Percentiles rank a stretch among this genome's conserved stretches.
These are phyloP conservation scores for Exserohilum rostratum DNA, from an alignment of 2,329 filamentous ascomycete species.

Conservation along the genomic window DNA sequence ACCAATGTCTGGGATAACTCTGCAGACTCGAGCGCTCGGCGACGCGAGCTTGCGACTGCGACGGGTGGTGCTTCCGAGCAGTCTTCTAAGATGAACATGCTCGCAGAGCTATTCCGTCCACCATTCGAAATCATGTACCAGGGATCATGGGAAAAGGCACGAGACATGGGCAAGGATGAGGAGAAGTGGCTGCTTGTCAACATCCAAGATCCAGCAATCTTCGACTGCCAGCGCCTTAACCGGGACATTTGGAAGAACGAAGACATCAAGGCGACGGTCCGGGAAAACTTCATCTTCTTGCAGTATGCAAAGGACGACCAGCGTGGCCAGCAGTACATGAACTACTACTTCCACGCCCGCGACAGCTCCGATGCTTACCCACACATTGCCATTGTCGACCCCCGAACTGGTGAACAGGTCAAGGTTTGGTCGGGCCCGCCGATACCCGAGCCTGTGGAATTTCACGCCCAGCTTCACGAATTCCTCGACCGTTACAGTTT, in stretches of 20 bases:
- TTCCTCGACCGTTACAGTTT: constrained; percentile 98
- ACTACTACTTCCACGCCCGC: constrained; percentile 83
- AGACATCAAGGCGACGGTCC: constrained; percentile 77
- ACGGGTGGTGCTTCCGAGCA: constrained; percentile 70
- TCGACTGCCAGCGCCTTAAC: constrained; percentile 93
- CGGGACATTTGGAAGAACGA: constrained; percentile 94
- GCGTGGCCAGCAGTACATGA: constrained; percentile 78
- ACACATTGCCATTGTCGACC: constrained; percentile 94
- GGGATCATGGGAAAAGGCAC: constrained; percentile 80
- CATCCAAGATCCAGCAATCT: constrained; percentile 89
- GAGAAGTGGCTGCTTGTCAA: constrained; percentile 97
- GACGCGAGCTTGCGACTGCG: constrained; percentile 62
- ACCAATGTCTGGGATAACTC: constrained; percentile 66
- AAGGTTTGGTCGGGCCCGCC: constrained; percentile 92
- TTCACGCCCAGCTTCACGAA: constrained; percentile 89
- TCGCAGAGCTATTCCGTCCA: constrained; percentile 91
- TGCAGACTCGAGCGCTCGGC: constrained; percentile 54
- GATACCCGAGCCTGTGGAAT: constrained; percentile 76
- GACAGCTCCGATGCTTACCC: constrained; percentile 91
- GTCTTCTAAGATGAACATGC: constrained; percentile 73
- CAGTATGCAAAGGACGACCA: constrained; percentile 90
- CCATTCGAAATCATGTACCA: constrained; percentile 88
- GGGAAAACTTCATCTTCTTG: constrained; percentile 93
- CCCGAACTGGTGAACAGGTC: constrained; percentile 93
- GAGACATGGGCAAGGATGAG: constrained; percentile 81